phyloP scores from a whole-genome alignment of 306 rosid species.

The Dryas alaskensis region DNA sequence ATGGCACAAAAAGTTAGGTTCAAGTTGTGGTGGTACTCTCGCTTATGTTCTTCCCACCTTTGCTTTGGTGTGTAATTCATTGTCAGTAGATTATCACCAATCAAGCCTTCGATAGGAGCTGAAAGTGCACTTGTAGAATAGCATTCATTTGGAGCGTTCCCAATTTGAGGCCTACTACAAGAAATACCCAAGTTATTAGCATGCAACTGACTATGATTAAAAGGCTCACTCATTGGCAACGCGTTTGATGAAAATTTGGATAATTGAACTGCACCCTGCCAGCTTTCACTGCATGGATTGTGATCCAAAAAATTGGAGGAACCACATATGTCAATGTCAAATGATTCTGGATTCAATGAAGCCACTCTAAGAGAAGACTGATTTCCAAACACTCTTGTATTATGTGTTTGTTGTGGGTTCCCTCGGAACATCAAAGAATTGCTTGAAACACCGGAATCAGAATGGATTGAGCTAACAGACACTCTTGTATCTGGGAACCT shows the following conservation, averaged over 20 bases:
- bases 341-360: constrained; percentile 39
- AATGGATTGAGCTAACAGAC: constrained; percentile 32
- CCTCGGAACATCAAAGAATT: constrained; percentile 52
- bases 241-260: constrained; percentile 50
- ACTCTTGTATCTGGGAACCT: constrained; percentile 36
- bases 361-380: constrained; percentile 42
- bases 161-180: constrained; percentile 32
- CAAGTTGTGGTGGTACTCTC: constrained; percentile 27
- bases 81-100: constrained; percentile 43
- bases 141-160: constrained; percentile 38
- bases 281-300: constrained; percentile 43
- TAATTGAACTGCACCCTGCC: constrained; percentile 52
- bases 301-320: constrained; percentile 55
- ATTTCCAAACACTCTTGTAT: constrained; percentile 32
- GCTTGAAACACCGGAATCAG: constrained; percentile 36
- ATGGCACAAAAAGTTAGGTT: constrained; percentile 32
- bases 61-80: constrained; percentile 30
- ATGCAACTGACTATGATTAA: constrained; percentile 39
- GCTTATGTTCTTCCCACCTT: constrained; percentile 52
- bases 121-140: constrained; percentile 41
- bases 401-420: constrained; percentile 35
- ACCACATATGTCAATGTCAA: constrained; percentile 36
- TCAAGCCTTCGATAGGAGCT: constrained; percentile 43
- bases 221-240: constrained; percentile 42
- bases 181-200: constrained; percentile 38